phyloP scores from a whole-genome alignment of 257 asterid species.

The Cynanchum wilfordii region DNA sequence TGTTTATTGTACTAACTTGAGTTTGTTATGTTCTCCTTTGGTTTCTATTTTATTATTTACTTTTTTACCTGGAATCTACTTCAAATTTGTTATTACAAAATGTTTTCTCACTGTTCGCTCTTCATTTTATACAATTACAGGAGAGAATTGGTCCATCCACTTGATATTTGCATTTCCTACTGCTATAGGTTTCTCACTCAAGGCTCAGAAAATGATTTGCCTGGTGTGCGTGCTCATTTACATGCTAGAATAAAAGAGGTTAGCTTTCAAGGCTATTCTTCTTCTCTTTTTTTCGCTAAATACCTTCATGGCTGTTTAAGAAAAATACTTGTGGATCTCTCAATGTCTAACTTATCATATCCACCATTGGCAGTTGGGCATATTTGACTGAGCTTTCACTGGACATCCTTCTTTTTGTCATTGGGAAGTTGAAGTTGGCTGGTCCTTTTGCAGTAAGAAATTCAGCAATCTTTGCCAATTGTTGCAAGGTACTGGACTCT shows the following conservation, averaged over 20 bases:
- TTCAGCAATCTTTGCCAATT: conserved; percentile 68
- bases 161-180: conserved; percentile 69
- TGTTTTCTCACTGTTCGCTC: conserved; percentile 16
- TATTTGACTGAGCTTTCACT: conserved; percentile 71
- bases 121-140: conserved; percentile 38
- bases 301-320: too few species aligned
- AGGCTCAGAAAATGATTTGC: conserved; percentile 49
- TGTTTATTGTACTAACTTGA: not conserved
- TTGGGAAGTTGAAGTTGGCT: conserved; percentile 83
- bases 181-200: conserved; percentile 44
- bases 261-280: conserved; percentile 16
- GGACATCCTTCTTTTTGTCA: conserved; percentile 72
- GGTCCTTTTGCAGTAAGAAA: conserved; percentile 76
- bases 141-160: conserved; percentile 68
- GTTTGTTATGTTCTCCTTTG: not conserved
- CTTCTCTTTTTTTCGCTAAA: too few species aligned
- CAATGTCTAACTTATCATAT: conserved; percentile 10
- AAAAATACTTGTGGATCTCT: conserved; percentile 1
- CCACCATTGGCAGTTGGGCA: conserved; percentile 48
- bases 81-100: conserved; percentile 1
- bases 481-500: conserved; percentile 74
- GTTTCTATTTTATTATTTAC: not conserved
- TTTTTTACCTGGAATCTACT: conserved; percentile 12
- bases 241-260: conserved; percentile 75
- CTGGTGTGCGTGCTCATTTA: conserved; percentile 59